Conservation (phyloP, 2,329 filamentous ascomycete species). For the Calonectria hawksworthii region DNA sequence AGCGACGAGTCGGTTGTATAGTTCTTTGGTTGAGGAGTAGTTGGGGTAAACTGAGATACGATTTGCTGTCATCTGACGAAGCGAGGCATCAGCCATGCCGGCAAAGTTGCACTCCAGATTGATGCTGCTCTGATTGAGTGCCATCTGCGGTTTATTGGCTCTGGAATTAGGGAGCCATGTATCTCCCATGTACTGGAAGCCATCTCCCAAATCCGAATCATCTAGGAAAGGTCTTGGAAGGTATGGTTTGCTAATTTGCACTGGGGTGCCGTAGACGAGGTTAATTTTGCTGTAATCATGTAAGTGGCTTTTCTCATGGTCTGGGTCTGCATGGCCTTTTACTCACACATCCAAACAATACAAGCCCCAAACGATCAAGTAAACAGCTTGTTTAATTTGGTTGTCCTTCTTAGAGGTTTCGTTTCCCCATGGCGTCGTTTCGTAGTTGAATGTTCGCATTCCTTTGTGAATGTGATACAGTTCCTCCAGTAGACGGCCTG, state of each 20-base stretch:
- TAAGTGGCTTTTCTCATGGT: no score
- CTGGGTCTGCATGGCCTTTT: neutral
- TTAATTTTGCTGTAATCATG: neutral
- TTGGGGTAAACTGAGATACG: no score
- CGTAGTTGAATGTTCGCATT: neutral
- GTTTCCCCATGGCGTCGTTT: neutral
- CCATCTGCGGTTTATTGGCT: neutral
- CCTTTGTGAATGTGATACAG: neutral
- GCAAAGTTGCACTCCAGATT: slow-evolving; percentile 17
- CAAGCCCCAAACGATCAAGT: slow-evolving; percentile 39
- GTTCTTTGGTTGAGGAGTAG: neutral
- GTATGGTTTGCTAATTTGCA: neutral
- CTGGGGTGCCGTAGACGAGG: neutral
- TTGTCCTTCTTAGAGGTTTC: neutral
- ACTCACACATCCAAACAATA: slow-evolving; percentile 41
- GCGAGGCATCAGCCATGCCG: slow-evolving; percentile 7
- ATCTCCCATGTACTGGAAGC: neutral
- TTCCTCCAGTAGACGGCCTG: neutral
- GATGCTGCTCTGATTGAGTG: neutral
- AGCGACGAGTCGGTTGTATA: neutral
- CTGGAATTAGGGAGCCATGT: slow-evolving; percentile 31
- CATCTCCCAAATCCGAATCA: neutral
- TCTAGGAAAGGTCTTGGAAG: neutral
- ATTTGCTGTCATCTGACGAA: slow-evolving; percentile 5
- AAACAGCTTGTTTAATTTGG: slow-evolving; percentile 21